These are phyloP conservation scores for Leccinellum albellum DNA, from an alignment of 768 basidiomycete genomes.

Conservation along the genomic window DNA sequence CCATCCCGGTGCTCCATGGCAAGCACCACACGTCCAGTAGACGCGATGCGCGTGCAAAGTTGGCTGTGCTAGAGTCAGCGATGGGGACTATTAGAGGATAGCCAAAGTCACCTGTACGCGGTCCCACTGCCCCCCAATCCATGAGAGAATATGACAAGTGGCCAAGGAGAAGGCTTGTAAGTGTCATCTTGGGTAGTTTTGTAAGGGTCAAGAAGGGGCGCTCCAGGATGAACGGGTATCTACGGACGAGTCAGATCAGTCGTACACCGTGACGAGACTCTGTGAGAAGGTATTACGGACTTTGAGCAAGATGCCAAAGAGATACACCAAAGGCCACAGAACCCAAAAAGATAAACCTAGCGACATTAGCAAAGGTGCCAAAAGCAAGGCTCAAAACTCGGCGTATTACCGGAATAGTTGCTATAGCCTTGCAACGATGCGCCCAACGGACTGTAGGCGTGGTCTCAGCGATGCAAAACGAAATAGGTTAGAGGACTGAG, in stretches of 20 bases:
- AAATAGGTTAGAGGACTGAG: background rate
- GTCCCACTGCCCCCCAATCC: constrained; percentile 74
- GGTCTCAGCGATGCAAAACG: constrained; percentile 1
- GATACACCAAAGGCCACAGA: constrained; percentile 45
- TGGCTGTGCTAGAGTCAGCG: constrained; percentile 41
- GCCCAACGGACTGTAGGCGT: constrained; percentile 34
- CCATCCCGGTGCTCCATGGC: constrained; percentile 85
- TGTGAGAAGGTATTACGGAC: constrained; percentile 24
- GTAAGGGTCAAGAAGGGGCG: constrained; percentile 43
- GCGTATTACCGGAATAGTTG: constrained; percentile 43
- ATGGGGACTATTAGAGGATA: background rate
- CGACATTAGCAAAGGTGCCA: background rate
- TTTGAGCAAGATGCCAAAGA: constrained; percentile 48
- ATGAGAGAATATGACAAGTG: constrained; percentile 81
- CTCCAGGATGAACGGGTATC: constrained; percentile 57
- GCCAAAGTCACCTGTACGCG: constrained; percentile 52
- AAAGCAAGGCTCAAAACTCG: background rate
- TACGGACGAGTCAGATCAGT: constrained; percentile 18
- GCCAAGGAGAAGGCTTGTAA: constrained; percentile 47
- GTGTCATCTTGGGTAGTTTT: background rate
- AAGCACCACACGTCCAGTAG: constrained; percentile 76
- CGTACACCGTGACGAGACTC: background rate
- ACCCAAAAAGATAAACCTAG: constrained; percentile 29
- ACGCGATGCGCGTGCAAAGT: constrained; percentile 67
- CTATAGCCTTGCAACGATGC: constrained; percentile 47